A percentile compares a stretch with the other conserved stretches of the same genome.
Evolutionary conservation across 2,329 filamentous ascomycete species (phyloP).

Genomic region (Ascochyta rabiei): DNA sequence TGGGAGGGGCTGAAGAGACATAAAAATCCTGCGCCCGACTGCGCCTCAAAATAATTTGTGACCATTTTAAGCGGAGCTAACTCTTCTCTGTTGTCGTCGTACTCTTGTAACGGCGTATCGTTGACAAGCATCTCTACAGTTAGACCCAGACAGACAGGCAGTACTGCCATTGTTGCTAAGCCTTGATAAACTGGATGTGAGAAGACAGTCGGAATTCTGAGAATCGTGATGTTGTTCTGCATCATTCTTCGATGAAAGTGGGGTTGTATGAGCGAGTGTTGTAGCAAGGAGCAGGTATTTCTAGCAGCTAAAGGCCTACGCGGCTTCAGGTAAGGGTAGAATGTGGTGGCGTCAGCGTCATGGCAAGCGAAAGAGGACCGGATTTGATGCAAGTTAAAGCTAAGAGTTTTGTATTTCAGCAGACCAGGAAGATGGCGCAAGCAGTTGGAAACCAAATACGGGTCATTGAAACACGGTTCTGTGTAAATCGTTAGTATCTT

Average conservation of each 20-base stretch:
- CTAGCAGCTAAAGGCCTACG: too few relatives aligned
- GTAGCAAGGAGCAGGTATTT: too few relatives aligned
- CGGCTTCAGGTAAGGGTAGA: too few relatives aligned
- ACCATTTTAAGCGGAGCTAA: background rate
- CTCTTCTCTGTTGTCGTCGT: constrained; percentile 29
- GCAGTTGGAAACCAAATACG: background rate
- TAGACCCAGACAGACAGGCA: background rate
- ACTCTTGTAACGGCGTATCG: constrained; percentile 29
- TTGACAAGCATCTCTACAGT: constrained; percentile 24
- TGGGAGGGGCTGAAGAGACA: background rate
- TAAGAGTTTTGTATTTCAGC: too few relatives aligned
- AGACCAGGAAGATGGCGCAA: background rate
- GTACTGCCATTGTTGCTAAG: background rate
- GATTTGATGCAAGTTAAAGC: too few relatives aligned
- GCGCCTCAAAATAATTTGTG: constrained; percentile 41
- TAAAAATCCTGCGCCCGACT: constrained; percentile 30
- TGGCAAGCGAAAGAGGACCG: too few relatives aligned
- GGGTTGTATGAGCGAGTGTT: too few relatives aligned
- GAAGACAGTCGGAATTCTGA: background rate
- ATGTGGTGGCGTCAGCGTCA: too few relatives aligned
- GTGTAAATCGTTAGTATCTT: background rate
- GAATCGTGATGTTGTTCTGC: background rate
- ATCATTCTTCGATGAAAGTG: background rate
- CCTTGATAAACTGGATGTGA: background rate
- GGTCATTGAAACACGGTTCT: background rate